Conservation (phyloP, 345 rosid genomes). For the Eucalyptus polybractea region DNA sequence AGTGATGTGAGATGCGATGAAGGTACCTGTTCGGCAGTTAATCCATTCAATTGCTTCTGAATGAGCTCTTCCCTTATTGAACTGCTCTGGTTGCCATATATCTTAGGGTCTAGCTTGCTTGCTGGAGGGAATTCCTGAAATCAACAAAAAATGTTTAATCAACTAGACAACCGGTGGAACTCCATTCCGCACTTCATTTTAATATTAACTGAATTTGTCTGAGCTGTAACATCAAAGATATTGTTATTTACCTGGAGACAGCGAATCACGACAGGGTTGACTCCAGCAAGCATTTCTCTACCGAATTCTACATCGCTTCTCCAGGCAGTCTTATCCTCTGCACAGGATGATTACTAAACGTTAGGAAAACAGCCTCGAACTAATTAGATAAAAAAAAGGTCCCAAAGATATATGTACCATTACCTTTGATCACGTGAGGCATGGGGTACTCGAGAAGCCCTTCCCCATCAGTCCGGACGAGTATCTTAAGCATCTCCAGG, state of each 20-base stretch:
- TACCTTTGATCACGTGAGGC: slow-evolving; percentile 30
- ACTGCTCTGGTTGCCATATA: slow-evolving; percentile 20
- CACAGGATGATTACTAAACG: background rate
- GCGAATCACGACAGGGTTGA: slow-evolving; percentile 16
- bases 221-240: background rate
- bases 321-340: slow-evolving; percentile 29
- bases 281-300: slow-evolving; percentile 27
- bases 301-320: slow-evolving; percentile 30
- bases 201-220: background rate
- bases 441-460: slow-evolving; percentile 11
- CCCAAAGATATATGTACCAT: background rate
- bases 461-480: slow-evolving; percentile 19
- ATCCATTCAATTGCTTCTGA: slow-evolving; percentile 2
- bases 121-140: slow-evolving; percentile 25
- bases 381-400: background rate
- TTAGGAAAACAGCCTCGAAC: background rate
- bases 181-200: background rate
- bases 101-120: slow-evolving; percentile 6
- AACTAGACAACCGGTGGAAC: background rate
- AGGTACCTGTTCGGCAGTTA: slow-evolving; percentile 3
- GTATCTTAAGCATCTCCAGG: slow-evolving; percentile 18
- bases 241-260: slow-evolving; percentile 6
- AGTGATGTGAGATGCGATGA: background rate
- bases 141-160: background rate
- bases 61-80: slow-evolving; percentile 14